phyloP scores from a whole-genome alignment of 2,329 filamentous ascomycete species.

The Cordyceps pruinosa region DNA sequence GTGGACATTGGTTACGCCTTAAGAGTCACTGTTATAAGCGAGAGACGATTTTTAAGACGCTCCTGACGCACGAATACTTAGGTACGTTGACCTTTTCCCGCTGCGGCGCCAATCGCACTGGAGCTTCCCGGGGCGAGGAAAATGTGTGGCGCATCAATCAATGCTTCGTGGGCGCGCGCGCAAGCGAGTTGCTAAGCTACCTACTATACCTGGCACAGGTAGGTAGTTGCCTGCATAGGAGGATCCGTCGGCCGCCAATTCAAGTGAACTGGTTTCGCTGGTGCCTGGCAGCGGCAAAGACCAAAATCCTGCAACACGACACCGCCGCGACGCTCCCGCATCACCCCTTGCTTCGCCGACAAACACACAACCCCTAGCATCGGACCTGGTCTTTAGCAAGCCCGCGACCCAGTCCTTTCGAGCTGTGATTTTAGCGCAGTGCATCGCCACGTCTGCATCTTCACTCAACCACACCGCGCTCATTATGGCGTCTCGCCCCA shows the following conservation, averaged over 20 bases:
- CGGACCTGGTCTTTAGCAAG: not conserved
- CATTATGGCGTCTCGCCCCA: slow-evolving; percentile 42
- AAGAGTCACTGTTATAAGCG: not conserved
- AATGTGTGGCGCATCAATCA: slow-evolving; percentile 4
- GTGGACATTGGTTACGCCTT: not conserved
- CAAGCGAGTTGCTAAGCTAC: slow-evolving; percentile 2
- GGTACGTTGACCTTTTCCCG: not conserved
- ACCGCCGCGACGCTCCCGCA: not conserved
- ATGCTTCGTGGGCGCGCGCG: not conserved
- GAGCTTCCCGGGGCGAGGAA: not conserved
- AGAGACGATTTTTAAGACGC: not conserved
- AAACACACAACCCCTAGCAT: slow-evolving; percentile 1
- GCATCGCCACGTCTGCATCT: not conserved
- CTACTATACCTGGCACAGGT: too few relatives aligned
- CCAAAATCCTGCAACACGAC: slow-evolving; percentile 6
- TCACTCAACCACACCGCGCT: slow-evolving; percentile 10
- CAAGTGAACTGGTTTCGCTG: not conserved
- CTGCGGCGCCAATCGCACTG: not conserved
- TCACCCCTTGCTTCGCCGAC: not conserved
- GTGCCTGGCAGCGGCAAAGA: slow-evolving; percentile 9
- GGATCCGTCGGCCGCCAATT: slow-evolving; percentile 3
- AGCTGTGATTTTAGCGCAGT: slow-evolving; percentile 1
- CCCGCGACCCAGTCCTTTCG: not conserved
- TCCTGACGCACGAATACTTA: not conserved
- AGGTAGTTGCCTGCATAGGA: not conserved